Base-by-base conservation (phyloP, 179 eudicot genomes). In the Drosera spatulata region DNA sequence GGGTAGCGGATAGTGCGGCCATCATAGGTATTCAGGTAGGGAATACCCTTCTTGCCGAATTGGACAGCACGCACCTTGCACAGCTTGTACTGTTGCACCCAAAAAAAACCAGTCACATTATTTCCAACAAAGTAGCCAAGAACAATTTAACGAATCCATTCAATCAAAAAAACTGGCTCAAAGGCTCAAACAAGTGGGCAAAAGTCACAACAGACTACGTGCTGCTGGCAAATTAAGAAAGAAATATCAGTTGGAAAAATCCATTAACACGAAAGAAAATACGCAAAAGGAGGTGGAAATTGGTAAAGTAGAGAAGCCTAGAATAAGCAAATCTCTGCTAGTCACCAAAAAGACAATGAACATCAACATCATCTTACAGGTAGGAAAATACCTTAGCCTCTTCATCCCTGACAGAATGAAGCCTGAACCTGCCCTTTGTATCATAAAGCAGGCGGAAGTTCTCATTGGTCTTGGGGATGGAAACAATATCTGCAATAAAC, bases 41-140 rank as follows among this genome's bases (percentile, higher is more conserved):
- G 84, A 56, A 79, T 79, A 41, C 80, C 84, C 47, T 79, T 79
- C 65, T 68, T 57, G 10, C 84, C 84, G 63, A 79, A 79, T 63
- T 73, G 78, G 5, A 80, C 71, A 0, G 82, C 74, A 7, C 79
- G 72, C 42, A 80, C 85, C 56, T 80, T 80, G 77, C 85, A 80
- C 0, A 80, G 79, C 77, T 80, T 80, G 7, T 71, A 77, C 85
- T 80, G 79, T 63, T 8, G 6, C 56, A 1, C 40, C 15, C 38
- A 33, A 7, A 50, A 39, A 51, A 51, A 3, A 7, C 11, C 9
- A 1, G 49, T n/a, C 37, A 53, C 3, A 4, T 2, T 3, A 22
- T n/a, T 7, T n/a, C 37, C 56, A 7, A 53, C 37, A 53, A 2
- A 53, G 22, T 22, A 53, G 14, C 6, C 0, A 53, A 8, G 37